Evolutionary conservation across 495 filamentous ascomycete species (phyloP).

Genomic region (Penicillium cosmopolitanum): DNA sequence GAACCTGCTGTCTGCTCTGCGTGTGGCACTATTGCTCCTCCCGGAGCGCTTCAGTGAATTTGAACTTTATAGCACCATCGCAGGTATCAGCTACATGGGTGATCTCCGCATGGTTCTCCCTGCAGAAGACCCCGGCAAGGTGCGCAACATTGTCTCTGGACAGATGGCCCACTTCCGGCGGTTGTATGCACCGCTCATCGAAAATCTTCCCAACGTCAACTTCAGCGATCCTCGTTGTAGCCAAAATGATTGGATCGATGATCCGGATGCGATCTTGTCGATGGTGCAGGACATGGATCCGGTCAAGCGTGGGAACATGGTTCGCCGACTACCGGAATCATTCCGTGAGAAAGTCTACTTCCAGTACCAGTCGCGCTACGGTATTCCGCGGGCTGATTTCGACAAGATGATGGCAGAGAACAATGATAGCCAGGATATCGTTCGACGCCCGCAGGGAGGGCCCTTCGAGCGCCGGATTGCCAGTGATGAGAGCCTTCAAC

Average conservation of each 20-base stretch:
- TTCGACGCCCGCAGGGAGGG: slow-evolving; percentile 76
- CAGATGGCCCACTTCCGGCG: slow-evolving; percentile 91
- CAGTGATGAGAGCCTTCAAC: slow-evolving; percentile 64
- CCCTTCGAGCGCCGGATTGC: slow-evolving; percentile 86
- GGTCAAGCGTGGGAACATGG: slow-evolving; percentile 89
- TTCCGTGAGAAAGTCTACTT: slow-evolving; percentile 93
- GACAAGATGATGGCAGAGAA: slow-evolving; percentile 79
- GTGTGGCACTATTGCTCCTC: slow-evolving; percentile 84
- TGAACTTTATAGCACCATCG: slow-evolving; percentile 85
- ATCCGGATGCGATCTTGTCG: slow-evolving; percentile 59
- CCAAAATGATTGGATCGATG: slow-evolving; percentile 65
- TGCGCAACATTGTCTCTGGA: slow-evolving; percentile 87
- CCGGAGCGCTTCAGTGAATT: slow-evolving; percentile 84
- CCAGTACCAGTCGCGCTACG: slow-evolving; percentile 87
- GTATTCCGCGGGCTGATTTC: slow-evolving; percentile 82
- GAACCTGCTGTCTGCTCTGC: slow-evolving; percentile 88
- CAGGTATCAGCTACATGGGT: slow-evolving; percentile 89
- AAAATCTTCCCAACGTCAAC: slow-evolving; percentile 82
- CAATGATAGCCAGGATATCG: slow-evolving; percentile 60
- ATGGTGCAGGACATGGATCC: slow-evolving; percentile 92
- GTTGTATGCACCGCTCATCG: slow-evolving; percentile 85
- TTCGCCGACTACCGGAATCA: slow-evolving; percentile 82
- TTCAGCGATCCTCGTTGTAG: slow-evolving; percentile 73
- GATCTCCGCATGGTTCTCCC: slow-evolving; percentile 90
- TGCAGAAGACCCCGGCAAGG: slow-evolving; percentile 90